Percentiles rank a stretch among this genome's conserved stretches.
phyloP scores from a whole-genome alignment of 1,284 basidiomycete species.

The Clitocybe nebularis region DNA sequence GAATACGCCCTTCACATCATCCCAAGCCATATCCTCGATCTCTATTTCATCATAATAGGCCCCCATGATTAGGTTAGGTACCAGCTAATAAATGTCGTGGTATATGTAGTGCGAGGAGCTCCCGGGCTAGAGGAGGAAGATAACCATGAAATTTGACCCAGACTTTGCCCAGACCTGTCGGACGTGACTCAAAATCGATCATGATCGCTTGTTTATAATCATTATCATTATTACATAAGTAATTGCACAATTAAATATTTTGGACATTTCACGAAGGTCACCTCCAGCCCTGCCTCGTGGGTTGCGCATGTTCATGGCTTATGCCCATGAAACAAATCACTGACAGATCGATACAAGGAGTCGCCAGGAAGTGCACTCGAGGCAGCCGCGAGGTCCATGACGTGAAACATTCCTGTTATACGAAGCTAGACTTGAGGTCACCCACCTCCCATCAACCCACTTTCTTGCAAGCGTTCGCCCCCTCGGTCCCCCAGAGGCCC shows the following conservation, averaged over 20 bases:
- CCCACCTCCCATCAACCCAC: no score
- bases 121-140: slow-evolving; percentile 3
- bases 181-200: slow-evolving; percentile 17
- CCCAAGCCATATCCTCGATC: slow-evolving; percentile 96
- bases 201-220: no score
- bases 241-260: not conserved
- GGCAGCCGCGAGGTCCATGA: slow-evolving; percentile 16
- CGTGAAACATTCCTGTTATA: slow-evolving; percentile 1
- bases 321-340: slow-evolving; percentile 11
- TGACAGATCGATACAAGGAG: slow-evolving; percentile 11
- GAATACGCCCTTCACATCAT: slow-evolving; percentile 76
- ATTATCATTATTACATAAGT: not conserved
- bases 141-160: slow-evolving; percentile 13
- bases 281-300: slow-evolving; percentile 15
- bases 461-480: no score
- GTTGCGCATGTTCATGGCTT: slow-evolving; percentile 12
- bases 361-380: slow-evolving; percentile 6
- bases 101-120: slow-evolving; percentile 2
- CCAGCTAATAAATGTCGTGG: not conserved
- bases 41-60: slow-evolving; percentile 91
- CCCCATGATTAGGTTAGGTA: slow-evolving; percentile 46
- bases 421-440: no score
- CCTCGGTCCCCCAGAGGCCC: not conserved
- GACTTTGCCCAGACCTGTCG: no score
- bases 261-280: not conserved